Conservation (phyloP, 495 filamentous ascomycete genomes). For the Penicillium chermesinum region DNA sequence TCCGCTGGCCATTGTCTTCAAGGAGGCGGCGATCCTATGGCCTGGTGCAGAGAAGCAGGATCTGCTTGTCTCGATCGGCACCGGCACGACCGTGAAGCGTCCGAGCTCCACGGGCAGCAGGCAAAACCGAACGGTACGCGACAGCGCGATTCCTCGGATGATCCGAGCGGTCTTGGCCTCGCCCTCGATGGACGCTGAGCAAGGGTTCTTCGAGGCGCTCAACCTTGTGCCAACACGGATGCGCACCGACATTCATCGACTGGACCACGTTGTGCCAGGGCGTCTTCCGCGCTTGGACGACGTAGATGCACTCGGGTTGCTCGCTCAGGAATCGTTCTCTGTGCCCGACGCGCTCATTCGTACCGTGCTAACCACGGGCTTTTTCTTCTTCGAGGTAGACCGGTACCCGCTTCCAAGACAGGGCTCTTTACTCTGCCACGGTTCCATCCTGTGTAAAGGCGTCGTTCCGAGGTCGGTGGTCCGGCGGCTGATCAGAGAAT, state of each 20-base stretch:
- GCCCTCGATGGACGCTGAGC: slow-evolving; percentile 19
- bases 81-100: slow-evolving; percentile 9
- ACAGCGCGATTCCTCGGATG: slow-evolving; percentile 10
- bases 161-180: slow-evolving; percentile 14
- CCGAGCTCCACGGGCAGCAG: neutral
- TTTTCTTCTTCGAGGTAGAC: slow-evolving; percentile 20
- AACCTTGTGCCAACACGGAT: slow-evolving; percentile 9
- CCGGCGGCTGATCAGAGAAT: neutral
- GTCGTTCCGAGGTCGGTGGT: neutral
- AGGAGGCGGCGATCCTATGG: slow-evolving; percentile 25
- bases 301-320: neutral
- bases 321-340: neutral
- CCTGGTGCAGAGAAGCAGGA: slow-evolving; percentile 20
- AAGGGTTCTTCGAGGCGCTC: slow-evolving; percentile 17
- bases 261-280: neutral
- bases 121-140: neutral
- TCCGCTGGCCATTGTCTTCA: slow-evolving; percentile 23
- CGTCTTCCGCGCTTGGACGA: neutral
- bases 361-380: slow-evolving; percentile 2
- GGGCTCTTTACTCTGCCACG: slow-evolving; percentile 7
- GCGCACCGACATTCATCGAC: neutral
- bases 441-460: slow-evolving; percentile 11
- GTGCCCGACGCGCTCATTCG: slow-evolving; percentile 1
- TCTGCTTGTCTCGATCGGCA: slow-evolving; percentile 32
- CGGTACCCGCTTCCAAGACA: slow-evolving; percentile 2